These are phyloP conservation scores for Atkinsonella hypoxylon DNA, from an alignment of 2,329 filamentous ascomycete species.

Conservation along the genomic window DNA sequence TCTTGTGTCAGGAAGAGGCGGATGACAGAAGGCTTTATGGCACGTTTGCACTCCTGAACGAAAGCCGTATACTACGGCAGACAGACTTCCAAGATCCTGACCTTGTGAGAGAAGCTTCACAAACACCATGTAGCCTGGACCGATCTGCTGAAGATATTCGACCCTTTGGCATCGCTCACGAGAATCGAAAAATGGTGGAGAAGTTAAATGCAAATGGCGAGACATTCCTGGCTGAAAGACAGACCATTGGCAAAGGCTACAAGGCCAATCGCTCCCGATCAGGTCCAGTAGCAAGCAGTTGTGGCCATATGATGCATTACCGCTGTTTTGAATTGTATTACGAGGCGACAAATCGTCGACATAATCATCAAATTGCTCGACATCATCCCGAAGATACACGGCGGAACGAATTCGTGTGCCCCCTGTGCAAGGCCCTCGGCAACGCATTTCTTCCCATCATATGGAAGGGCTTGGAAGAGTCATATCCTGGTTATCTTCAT, in stretches of 20 bases:
- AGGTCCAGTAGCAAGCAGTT: slow-evolving; percentile 79
- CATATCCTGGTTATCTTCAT: slow-evolving; percentile 62
- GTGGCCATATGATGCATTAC: slow-evolving; percentile 98
- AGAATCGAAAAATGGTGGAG: slow-evolving; percentile 67
- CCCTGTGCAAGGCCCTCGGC: slow-evolving; percentile 89
- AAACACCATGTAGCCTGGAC: slow-evolving; percentile 72
- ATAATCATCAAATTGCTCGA: slow-evolving; percentile 83
- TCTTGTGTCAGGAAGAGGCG: slow-evolving; percentile 91
- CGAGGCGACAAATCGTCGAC: slow-evolving; percentile 69
- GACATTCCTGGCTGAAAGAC: slow-evolving; percentile 59
- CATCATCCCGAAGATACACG: slow-evolving; percentile 78
- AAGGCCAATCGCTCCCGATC: slow-evolving; percentile 51
- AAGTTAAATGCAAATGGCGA: slow-evolving; percentile 66
- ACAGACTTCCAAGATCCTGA: slow-evolving; percentile 74
- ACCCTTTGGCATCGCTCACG: slow-evolving; percentile 81
- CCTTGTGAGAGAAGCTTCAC: slow-evolving; percentile 70
- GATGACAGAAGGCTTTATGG: slow-evolving; percentile 83
- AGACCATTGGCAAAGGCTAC: slow-evolving; percentile 83
- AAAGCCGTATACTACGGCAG: slow-evolving; percentile 77
- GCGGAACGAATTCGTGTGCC: slow-evolving; percentile 86
- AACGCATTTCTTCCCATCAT: slow-evolving; percentile 91
- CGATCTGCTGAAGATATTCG: slow-evolving; percentile 70
- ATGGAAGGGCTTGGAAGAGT: slow-evolving; percentile 86
- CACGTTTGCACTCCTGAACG: slow-evolving; percentile 79
- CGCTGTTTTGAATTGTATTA: slow-evolving; percentile 89